phyloP scores from a whole-genome alignment of 371 early-diverging fungal species.

The Mortierella sp. region DNA sequence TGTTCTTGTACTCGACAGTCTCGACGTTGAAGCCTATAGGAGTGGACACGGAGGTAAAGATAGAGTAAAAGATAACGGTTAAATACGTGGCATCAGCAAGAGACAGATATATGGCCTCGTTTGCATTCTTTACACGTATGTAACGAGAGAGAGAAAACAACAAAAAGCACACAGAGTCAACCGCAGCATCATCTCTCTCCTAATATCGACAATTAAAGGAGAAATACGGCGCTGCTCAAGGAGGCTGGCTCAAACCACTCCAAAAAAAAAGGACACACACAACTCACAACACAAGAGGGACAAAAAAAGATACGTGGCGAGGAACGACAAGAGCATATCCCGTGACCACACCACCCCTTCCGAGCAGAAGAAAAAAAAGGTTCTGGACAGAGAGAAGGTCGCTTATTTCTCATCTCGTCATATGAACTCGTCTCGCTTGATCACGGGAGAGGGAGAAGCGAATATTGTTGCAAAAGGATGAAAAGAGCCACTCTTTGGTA shows the following conservation, averaged over 20 bases:
- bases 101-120: neutral
- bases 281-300: neutral
- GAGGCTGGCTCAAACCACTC: conserved; percentile 15
- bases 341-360: conserved; percentile 7
- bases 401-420: conserved; percentile 4
- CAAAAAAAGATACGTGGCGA: conserved; percentile 7
- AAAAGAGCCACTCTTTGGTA: neutral
- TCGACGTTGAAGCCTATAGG: conserved; percentile 96
- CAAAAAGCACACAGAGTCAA: neutral
- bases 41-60: neutral
- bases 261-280: neutral
- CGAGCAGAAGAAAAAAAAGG: neutral
- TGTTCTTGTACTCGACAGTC: conserved; percentile 97
- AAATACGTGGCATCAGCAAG: neutral
- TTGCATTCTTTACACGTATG: neutral
- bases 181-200: conserved; percentile 9
- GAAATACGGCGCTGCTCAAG: neutral
- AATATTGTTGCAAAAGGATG: neutral
- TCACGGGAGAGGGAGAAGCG: neutral
- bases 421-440: neutral
- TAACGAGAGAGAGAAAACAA: neutral
- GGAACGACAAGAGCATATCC: conserved; percentile 5
- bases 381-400: neutral
- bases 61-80: neutral
- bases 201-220: neutral